These are phyloP conservation scores for Collybiopsis luxurians DNA, from an alignment of 768 basidiomycete species.

Conservation along the genomic window DNA sequence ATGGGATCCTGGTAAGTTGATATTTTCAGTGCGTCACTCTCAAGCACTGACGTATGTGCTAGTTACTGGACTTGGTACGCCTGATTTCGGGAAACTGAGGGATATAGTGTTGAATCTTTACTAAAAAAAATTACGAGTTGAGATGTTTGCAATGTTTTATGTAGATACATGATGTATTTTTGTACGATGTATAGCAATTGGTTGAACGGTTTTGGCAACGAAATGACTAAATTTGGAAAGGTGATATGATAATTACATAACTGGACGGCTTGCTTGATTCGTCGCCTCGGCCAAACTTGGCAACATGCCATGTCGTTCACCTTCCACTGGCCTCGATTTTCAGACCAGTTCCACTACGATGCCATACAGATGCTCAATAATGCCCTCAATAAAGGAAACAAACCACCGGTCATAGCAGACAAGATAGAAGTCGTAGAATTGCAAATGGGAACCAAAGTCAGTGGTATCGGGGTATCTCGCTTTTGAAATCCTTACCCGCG, in stretches of 20 bases:
- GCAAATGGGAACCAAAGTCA: constrained; percentile 97
- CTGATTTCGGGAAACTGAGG: constrained; percentile 6
- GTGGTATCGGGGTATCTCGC: constrained; percentile 12
- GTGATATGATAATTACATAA: not conserved
- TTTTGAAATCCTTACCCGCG: too few species aligned
- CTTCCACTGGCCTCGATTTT: constrained; percentile 97
- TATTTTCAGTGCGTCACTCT: not conserved
- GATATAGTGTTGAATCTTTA: not conserved
- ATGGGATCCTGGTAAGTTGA: constrained; percentile 20
- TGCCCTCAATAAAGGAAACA: constrained; percentile 96
- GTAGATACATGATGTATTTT: too few species aligned
- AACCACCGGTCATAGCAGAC: constrained; percentile 96
- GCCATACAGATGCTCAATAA: constrained; percentile 95
- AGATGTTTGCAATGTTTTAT: too few species aligned
- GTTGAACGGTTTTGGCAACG: not conserved
- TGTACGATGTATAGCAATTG: too few species aligned
- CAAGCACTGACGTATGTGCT: not conserved
- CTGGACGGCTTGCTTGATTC: too few species aligned
- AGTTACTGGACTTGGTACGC: constrained; percentile 8
- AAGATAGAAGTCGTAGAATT: constrained; percentile 97
- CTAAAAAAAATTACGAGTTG: not conserved
- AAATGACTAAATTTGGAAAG: not conserved
- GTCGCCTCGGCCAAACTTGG: not conserved
- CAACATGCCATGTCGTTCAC: constrained; percentile 68
- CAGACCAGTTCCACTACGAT: constrained; percentile 94